Base-by-base conservation (phyloP, 345 rosid genomes). In the Excoecaria cochinchinensis region DNA sequence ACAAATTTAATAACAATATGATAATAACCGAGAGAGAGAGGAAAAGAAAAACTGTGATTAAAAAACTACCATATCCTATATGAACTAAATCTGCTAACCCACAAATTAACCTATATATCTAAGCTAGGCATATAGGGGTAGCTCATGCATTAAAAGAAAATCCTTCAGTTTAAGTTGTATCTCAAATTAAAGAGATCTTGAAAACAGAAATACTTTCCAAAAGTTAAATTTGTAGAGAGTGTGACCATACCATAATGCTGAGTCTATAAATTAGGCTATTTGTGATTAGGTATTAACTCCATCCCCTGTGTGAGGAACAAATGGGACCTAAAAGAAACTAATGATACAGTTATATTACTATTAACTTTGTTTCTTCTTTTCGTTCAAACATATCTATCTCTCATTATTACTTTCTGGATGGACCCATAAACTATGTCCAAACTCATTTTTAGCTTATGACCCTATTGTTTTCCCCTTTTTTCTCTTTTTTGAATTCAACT, bases 391-490 rank as follows among this genome's bases (percentile, higher is more conserved):
- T 47, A 52, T 55, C 14, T 38, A 31, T 59, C 9, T 62, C 17
- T 44, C 12, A 58, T 46, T 44, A 59, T 72, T 72, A 21, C 67
- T 44, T 59, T 46, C 42, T 72, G 1, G 42, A 58, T 60, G 68
- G 67, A 60, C 75, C 75, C 75, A 60, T 71, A 16, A 22, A 13
- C 40, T 21, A 5, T 56, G n/a, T 14, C 64, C 66, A 11, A 55
- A 22, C 60, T 46, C 36, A 6, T 62, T 0, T 55, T 42, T 58
- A 31, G 66, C 55, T 42, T 15, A 71, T 59, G 55, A 42, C 59
- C 67, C 74, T 71, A 24, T 57, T 71, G 40, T 57, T 71, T 71
- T 42, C 21, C 74, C 74, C 16, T 6, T 16, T 16, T 15, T 53
- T 58, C 3, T 22, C 14, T 22, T 48, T 67, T 11, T 21, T 15